Evolutionary conservation across 805 yeast species (phyloP).

Genomic region (Pichia gijzeniarum): DNA sequence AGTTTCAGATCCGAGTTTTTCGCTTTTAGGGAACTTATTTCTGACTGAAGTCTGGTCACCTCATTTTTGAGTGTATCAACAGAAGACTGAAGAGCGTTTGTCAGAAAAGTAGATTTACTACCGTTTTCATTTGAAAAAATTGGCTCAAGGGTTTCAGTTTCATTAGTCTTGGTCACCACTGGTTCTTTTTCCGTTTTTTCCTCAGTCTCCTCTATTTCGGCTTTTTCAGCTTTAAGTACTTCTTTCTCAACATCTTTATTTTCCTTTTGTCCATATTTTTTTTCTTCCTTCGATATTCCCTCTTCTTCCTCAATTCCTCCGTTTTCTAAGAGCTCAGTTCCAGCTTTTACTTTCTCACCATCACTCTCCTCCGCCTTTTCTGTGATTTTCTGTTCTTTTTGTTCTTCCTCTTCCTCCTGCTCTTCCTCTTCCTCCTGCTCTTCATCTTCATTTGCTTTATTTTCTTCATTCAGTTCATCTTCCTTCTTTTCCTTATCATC

Average conservation of each 20-base stretch:
- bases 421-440: not conserved
- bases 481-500: constrained; percentile 6
- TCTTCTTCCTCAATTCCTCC: not conserved
- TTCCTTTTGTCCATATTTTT: constrained; percentile 1
- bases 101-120: constrained; percentile 21
- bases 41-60: constrained; percentile 16
- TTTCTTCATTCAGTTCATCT: constrained; percentile 7
- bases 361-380: not conserved
- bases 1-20: constrained; percentile 26
- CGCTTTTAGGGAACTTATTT: constrained; percentile 12
- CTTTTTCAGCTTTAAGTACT: no score
- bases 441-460: constrained; percentile 3
- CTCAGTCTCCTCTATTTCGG: not conserved
- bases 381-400: constrained; percentile 2
- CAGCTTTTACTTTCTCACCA: not conserved
- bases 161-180: no score
- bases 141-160: constrained; percentile 14
- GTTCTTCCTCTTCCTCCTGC: not conserved
- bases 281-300: not conserved
- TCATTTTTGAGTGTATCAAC: constrained; percentile 29
- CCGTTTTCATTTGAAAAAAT: constrained; percentile 14
- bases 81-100: constrained; percentile 28
- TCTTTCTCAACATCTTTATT: no score
- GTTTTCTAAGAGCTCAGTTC: not conserved
- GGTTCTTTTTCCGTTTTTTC: not conserved